phyloP scores from a whole-genome alignment of 306 rosid genomes.

The Arachis hypogaea region DNA sequence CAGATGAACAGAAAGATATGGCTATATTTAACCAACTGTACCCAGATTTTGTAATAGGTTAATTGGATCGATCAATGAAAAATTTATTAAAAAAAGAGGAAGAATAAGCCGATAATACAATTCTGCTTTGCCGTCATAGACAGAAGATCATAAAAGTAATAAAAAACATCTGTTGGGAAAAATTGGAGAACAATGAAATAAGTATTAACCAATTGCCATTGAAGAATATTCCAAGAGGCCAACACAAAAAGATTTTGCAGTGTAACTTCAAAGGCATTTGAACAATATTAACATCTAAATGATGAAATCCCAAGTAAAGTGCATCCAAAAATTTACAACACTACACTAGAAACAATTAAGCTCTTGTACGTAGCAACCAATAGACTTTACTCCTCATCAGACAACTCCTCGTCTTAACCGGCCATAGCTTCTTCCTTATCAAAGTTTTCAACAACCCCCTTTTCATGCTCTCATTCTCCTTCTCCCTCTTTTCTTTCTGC shows the following conservation, averaged over 20 bases:
- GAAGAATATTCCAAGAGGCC: neutral
- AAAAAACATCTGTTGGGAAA: neutral
- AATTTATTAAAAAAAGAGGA: too few species aligned
- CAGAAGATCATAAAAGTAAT: neutral
- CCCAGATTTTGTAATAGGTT: too few species aligned
- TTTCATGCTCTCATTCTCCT: conserved; percentile 29
- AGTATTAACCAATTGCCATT: neutral
- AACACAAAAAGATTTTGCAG: conserved; percentile 33
- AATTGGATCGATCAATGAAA: too few species aligned
- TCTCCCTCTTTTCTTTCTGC: conserved; percentile 29
- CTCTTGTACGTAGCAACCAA: neutral
- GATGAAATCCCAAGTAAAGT: neutral
- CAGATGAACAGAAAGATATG: too few species aligned
- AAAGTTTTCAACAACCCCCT: conserved; percentile 52
- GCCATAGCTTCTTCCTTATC: conserved; percentile 49
- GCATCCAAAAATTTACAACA: conserved; percentile 44
- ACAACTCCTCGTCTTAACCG: conserved; percentile 47
- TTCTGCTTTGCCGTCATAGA: too few species aligned
- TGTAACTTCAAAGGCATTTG: neutral
- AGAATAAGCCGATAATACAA: too few species aligned
- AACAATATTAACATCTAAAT: conserved; percentile 3
- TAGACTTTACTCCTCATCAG: conserved; percentile 61
- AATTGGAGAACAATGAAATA: neutral
- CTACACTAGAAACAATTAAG: conserved; percentile 7
- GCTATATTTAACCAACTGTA: too few species aligned